phyloP scores from a whole-genome alignment of 2,329 filamentous ascomycete genomes.

The Daldinia eschscholtzii region DNA sequence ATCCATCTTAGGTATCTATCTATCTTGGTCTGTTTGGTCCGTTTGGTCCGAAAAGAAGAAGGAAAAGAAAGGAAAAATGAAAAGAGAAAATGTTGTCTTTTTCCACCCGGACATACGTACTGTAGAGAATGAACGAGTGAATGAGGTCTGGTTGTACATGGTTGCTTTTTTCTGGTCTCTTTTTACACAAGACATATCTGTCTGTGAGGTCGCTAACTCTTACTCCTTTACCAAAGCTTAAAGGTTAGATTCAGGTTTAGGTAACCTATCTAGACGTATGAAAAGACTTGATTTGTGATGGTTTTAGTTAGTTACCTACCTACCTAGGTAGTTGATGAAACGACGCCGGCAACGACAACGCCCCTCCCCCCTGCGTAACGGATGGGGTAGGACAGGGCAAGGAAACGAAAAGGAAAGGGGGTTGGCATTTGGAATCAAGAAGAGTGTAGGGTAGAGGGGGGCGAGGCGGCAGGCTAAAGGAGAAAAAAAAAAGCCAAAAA shows the following conservation, averaged over 20 bases:
- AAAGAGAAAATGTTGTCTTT: slow-evolving; percentile 9
- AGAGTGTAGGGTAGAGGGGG: slow-evolving; percentile 1
- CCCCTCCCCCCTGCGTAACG: not conserved
- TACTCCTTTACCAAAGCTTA: no score
- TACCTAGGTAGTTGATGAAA: not conserved
- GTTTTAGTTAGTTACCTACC: no score
- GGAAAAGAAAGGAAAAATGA: not conserved
- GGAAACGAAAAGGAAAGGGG: not conserved
- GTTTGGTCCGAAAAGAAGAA: not conserved
- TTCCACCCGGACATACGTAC: slow-evolving; percentile 30
- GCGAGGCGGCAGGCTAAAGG: not conserved
- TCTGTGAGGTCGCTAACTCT: not conserved
- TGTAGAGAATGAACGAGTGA: not conserved
- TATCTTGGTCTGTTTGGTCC: not conserved
- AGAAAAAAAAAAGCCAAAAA: not conserved
- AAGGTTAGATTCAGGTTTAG: not conserved
- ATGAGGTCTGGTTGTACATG: slow-evolving; percentile 20
- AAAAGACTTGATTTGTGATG: not conserved
- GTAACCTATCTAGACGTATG: not conserved
- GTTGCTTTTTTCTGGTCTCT: not conserved
- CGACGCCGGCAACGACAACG: not conserved
- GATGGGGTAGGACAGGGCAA: not conserved
- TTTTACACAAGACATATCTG: not conserved
- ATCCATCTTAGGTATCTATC: not conserved
- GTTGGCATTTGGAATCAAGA: not conserved